Conservation (phyloP, 305 asterid genomes). For the Fraxinus dipetala region DNA sequence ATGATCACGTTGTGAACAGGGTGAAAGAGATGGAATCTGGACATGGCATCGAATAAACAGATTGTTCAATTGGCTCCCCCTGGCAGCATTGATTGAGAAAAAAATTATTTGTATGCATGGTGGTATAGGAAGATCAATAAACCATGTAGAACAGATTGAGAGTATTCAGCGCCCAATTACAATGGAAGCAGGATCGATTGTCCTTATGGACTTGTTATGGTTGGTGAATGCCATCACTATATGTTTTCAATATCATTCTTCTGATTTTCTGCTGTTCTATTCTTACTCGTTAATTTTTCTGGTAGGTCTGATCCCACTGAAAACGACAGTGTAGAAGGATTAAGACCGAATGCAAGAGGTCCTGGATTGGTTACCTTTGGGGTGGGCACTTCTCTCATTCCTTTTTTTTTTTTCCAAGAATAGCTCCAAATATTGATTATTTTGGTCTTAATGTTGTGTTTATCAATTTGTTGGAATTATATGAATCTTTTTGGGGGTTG, state of each 20-base stretch:
- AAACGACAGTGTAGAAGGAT: constrained; percentile 61
- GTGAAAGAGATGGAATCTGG: constrained; percentile 99
- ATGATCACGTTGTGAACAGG: constrained; percentile 52
- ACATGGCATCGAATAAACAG: constrained; percentile 95
- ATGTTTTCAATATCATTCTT: constrained; percentile 17
- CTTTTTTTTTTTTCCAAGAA: not conserved
- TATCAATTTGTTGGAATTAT: not conserved
- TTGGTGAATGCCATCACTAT: constrained; percentile 36
- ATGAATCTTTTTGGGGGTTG: not conserved
- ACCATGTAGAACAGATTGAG: constrained; percentile 94
- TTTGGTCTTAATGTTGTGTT: not conserved
- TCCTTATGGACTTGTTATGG: constrained; percentile 78
- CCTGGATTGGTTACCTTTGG: constrained; percentile 62
- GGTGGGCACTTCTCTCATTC: constrained; percentile 38
- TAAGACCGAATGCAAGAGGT: constrained; percentile 60
- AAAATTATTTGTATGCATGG: constrained; percentile 99
- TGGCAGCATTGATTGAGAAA: constrained; percentile 94
- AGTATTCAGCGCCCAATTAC: constrained; percentile 77
- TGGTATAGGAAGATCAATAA: constrained; percentile 98
- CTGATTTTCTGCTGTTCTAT: not conserved
- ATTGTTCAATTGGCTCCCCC: constrained; percentile 98
- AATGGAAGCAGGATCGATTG: constrained; percentile 59
- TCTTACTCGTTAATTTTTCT: constrained; percentile 5
- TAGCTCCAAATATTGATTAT: not conserved
- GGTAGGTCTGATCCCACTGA: constrained; percentile 65